Percentiles rank a stretch among this genome's conserved stretches.
Conservation (phyloP, 495 filamentous ascomycete species). For the Aspergillus mulundensis region DNA sequence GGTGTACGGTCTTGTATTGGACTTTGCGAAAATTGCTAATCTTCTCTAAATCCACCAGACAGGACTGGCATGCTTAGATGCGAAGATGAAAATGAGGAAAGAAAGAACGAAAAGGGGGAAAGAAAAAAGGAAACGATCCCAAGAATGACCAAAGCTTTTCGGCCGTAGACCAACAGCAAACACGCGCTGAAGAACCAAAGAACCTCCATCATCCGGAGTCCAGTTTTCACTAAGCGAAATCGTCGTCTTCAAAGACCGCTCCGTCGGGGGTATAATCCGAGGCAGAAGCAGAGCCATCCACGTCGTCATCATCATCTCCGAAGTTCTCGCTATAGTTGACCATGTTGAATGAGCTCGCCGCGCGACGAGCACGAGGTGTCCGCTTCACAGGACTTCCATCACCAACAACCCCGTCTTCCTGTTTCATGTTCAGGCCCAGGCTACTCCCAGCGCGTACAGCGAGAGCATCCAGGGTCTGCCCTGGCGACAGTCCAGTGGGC, state of each 20-base stretch:
- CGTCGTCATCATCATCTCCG: constrained; percentile 11
- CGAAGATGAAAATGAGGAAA: too few species aligned
- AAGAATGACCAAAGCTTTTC: too few species aligned
- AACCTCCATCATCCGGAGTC: neutral
- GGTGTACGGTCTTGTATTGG: too few species aligned
- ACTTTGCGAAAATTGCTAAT: too few species aligned
- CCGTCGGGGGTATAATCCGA: constrained; percentile 20
- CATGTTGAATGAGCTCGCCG: neutral
- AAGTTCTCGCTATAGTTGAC: neutral
- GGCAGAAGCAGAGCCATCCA: constrained; percentile 4
- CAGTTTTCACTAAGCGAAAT: neutral
- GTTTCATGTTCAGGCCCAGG: neutral
- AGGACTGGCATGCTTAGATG: too few species aligned
- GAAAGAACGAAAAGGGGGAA: too few species aligned
- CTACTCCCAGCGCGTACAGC: neutral
- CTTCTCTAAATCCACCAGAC: too few species aligned
- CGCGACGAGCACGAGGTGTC: neutral
- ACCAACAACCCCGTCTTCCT: neutral
- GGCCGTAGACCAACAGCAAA: too few species aligned
- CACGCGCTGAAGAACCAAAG: neutral
- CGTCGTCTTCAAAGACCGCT: constrained; percentile 3
- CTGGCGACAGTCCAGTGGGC: neutral
- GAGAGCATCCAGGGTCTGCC: neutral
- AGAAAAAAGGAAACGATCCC: too few species aligned
- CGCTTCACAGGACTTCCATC: neutral